Evolutionary conservation across 768 basidiomycete species (phyloP), one percentile per base, ranked within the genome.

Genomic region (Cystobasidium ongulense): DNA sequence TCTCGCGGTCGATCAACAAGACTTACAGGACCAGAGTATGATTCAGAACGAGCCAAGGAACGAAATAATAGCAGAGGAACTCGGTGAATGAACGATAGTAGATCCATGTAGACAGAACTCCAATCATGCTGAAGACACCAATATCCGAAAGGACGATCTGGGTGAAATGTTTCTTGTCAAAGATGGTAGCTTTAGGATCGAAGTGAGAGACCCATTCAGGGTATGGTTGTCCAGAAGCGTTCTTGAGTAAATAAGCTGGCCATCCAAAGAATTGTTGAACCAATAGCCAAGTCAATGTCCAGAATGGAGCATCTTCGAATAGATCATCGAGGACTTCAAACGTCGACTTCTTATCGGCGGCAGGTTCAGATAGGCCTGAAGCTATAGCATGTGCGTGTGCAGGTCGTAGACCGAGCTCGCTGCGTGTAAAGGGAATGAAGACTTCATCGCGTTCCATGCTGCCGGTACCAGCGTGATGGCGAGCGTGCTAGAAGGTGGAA

Each of bases 361-460:
- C 86, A n/a, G 7, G 5, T 11, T 21, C 46, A 21, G 46, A 11
- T 11, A 4, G 4, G 46, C 46, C 18, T 4, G 46, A 50, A 4
- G 46, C 7, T 3, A 50, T 21, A 50, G 46, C 46, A 11, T 50
- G 46, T 21, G 15, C 46, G 18, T 50, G 46, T 8, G 46, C 46
- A 1, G 65, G 65, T 39, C 29, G 29, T 31, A 88, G 83, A 31
- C 87, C 86, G 27, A 86, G 81, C 39, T 90, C 83, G 15, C 88
- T 87, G 57, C 92, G 88, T n/a, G 95, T 94, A 77, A 85, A 82
- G 61, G 95, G 95, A 2, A 98, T 92, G 78, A 91, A 96, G 74
- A 97, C 95, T 80, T 98, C 92, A 78, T 97, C 95, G 76, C 93
- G 88, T 33, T 89, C 90, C 86, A 96, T 86, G 82, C 97, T 94